Evolutionary conservation across 306 rosid genomes (phyloP).

Genomic region (Quercus cerris): DNA sequence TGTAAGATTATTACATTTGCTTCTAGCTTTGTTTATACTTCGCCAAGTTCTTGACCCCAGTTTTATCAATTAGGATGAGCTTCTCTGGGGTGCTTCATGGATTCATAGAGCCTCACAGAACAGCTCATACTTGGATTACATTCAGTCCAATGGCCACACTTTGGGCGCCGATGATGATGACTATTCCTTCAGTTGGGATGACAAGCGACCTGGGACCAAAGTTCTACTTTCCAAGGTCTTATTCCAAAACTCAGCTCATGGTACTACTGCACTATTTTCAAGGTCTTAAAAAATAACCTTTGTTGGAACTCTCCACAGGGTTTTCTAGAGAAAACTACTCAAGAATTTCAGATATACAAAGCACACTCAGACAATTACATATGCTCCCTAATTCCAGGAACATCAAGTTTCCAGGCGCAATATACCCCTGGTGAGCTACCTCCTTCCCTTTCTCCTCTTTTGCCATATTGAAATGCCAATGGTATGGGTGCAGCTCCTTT

Average conservation of each 20-base stretch:
- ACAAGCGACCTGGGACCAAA: conserved; percentile 84
- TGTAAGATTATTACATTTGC: conserved; percentile 30
- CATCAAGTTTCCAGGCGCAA: conserved; percentile 62
- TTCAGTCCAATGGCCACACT: conserved; percentile 72
- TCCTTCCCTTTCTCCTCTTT: background rate
- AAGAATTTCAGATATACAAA: conserved; percentile 63
- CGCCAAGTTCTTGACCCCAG: background rate
- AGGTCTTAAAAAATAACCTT: background rate
- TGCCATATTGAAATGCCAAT: background rate
- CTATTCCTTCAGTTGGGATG: conserved; percentile 86
- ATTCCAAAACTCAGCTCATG: background rate
- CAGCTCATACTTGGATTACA: conserved; percentile 50
- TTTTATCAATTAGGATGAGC: conserved; percentile 65
- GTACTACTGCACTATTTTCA: background rate
- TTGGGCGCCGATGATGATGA: conserved; percentile 79
- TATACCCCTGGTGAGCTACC: conserved; percentile 66
- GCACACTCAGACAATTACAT: conserved; percentile 76
- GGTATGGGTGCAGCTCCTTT: background rate
- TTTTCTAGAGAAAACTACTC: conserved; percentile 48
- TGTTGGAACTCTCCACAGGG: conserved; percentile 34
- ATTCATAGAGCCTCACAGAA: conserved; percentile 65
- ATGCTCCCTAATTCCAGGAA: conserved; percentile 69
- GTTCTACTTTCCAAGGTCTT: conserved; percentile 75
- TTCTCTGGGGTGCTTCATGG: conserved; percentile 97
- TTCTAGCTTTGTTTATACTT: background rate